Conservation (phyloP, 805 yeast species). For the Candida hispaniensis region DNA sequence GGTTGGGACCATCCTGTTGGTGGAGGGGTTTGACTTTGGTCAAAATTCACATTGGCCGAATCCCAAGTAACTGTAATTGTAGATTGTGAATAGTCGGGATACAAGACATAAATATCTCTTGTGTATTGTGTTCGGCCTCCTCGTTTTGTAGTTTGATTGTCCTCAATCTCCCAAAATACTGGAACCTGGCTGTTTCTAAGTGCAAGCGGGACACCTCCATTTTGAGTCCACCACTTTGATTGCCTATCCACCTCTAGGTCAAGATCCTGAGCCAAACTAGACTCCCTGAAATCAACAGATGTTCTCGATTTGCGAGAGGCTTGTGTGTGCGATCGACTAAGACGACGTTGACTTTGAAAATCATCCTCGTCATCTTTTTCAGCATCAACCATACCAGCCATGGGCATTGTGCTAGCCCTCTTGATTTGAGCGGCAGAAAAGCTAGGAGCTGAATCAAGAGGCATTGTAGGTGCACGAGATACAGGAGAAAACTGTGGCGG, state of each 20-base stretch:
- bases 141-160: conserved; percentile 44
- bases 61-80: conserved; percentile 50
- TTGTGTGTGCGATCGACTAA: conserved; percentile 6
- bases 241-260: conserved; percentile 30
- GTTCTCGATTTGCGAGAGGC: conserved; percentile 8
- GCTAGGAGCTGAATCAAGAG: conserved; percentile 22
- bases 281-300: conserved; percentile 2
- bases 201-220: conserved; percentile 45
- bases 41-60: conserved; percentile 30
- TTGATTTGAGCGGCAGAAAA: conserved; percentile 7
- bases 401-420: no score
- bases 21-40: conserved; percentile 31
- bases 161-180: conserved; percentile 56
- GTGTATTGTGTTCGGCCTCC: conserved; percentile 40
- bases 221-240: conserved; percentile 59
- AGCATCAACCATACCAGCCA: no score
- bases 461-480: conserved; percentile 23
- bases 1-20: conserved; percentile 41
- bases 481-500: conserved; percentile 20
- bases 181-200: conserved; percentile 39
- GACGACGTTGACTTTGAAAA: no score
- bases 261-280: conserved; percentile 26
- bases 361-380: no score
- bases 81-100: conserved; percentile 61
- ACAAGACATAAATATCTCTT: conserved; percentile 61